Conservation (phyloP, 1,284 basidiomycete genomes). For the Cryptococcus depauperatus region DNA sequence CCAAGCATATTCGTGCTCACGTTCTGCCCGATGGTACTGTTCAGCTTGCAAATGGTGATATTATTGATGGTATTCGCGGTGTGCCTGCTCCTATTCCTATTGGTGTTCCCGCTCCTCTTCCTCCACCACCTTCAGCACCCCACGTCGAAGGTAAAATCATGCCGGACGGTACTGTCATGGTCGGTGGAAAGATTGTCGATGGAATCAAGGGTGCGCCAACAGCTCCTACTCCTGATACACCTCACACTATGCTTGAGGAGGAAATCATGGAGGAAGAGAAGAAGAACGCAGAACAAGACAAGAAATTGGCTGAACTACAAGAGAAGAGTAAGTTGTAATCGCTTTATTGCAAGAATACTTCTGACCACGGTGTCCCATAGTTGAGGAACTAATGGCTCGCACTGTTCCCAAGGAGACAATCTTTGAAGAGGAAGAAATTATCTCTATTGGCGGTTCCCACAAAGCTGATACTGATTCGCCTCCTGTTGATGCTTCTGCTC, state of each 20-base stretch:
- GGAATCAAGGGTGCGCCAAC: constrained; percentile 32
- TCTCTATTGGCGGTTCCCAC: constrained; percentile 4
- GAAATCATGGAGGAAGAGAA: constrained; percentile 12
- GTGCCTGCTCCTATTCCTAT: constrained; percentile 16
- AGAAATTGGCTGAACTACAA: constrained; percentile 30
- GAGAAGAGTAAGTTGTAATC: constrained; percentile 29
- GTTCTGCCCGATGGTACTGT: constrained; percentile 40
- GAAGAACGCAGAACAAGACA: constrained; percentile 36
- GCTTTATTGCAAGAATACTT: not conserved
- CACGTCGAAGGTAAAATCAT: constrained; percentile 35
- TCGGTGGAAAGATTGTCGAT: constrained; percentile 36
- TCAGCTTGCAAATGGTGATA: constrained; percentile 36
- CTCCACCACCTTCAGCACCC: constrained; percentile 19
- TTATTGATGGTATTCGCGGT: constrained; percentile 39
- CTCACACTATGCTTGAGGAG: constrained; percentile 13
- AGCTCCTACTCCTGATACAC: constrained; percentile 15
- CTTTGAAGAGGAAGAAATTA: constrained; percentile 13
- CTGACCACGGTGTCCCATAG: constrained; percentile 16
- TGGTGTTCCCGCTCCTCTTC: constrained; percentile 14
- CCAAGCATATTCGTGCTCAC: constrained; percentile 31
- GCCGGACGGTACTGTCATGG: constrained; percentile 39
- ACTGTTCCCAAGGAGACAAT: constrained; percentile 7
- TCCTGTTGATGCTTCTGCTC: constrained; percentile 3
- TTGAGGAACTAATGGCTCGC: constrained; percentile 29
- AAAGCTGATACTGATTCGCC: constrained; percentile 10